A percentile compares a stretch with the other conserved stretches of the same genome.
These are phyloP conservation scores for Diversispora eburnea DNA, from an alignment of 192 early-diverging fungal genomes.

Conservation along the genomic window DNA sequence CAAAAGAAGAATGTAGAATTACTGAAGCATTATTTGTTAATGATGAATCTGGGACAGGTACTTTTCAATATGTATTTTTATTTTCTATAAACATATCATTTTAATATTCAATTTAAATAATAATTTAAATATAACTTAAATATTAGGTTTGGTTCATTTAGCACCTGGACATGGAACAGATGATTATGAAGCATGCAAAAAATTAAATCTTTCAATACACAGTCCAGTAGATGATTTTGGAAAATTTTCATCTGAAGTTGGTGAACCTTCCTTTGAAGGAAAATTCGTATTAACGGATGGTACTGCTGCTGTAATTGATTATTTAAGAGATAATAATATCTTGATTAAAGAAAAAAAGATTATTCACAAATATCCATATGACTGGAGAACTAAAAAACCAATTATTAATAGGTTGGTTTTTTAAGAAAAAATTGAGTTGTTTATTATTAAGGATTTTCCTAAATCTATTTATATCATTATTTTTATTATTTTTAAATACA, in stretches of 20 bases:
- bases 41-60: conserved; percentile 60
- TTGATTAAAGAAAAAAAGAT: conserved; percentile 54
- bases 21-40: conserved; percentile 65
- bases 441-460: neutral
- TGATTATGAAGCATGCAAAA: conserved; percentile 66
- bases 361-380: conserved; percentile 76
- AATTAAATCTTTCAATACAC: conserved; percentile 54
- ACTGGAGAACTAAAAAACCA: conserved; percentile 81
- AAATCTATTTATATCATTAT: neutral
- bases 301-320: conserved; percentile 51
- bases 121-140: neutral
- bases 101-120: too few relatives aligned
- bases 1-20: conserved; percentile 46
- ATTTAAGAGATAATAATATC: conserved; percentile 36
- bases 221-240: conserved; percentile 75
- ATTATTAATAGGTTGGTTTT: conserved; percentile 55
- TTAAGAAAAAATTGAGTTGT: neutral
- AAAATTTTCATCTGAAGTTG: conserved; percentile 63
- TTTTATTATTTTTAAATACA: too few relatives aligned
- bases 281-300: conserved; percentile 60
- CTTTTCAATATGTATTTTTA: neutral
- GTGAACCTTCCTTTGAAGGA: conserved; percentile 51
- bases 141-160: conserved; percentile 70
- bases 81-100: too few relatives aligned
- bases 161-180: conserved; percentile 82